Evolutionary conservation across 495 filamentous ascomycete species (phyloP), one percentile per base, ranked within the genome.

Genomic region (Barbatosphaeria neglecta): DNA sequence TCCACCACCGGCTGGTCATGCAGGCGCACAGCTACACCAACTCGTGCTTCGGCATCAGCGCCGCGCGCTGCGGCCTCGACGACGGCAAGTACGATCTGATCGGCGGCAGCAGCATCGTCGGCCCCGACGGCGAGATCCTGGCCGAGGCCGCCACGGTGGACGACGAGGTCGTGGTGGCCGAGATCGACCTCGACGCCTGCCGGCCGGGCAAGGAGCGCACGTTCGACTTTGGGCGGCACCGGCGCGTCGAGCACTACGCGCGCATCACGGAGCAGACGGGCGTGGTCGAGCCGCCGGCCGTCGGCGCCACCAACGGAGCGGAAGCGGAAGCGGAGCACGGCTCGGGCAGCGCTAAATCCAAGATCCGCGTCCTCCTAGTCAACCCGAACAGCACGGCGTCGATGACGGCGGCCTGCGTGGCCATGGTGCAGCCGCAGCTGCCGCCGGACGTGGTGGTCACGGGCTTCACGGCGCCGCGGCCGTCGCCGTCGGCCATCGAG

Each of bases 21-120:
- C 66, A 70, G 50, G 59, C 56, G 2, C 66, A 71, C 46, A 61
- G 56, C 20, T 75, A 75, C 47, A 70, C 67, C 61, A 73, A 75
- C 46, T 61, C 63, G 16, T 67, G 62, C 47, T 75, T 73, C 47
- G 65, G 61, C 17, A 62, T 75, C 38, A 62, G 54, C 44, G 59
- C 65, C 6, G 69, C 67, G 1, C 64, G 66, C 31, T 65, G 60
- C 18, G 71, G 71, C 10, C 46, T 66, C 2, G 71, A 75, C 41
- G 70, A 74, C 57, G 66, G 67, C 8, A 41, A 41, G 39, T 64
- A 56, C 47, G 66, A 65, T 18, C 53, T 75, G 37, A 69, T 78
- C 37, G 72, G 63, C 3, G 72, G 68, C 3, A 72, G 67, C 28
- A 68, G 64, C 47, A 74, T 74, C 46, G 66, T 71, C 18, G 60